These are phyloP conservation scores for Giardia duodenalis DNA, from an alignment of 208 protist species.

Conservation along the genomic window DNA sequence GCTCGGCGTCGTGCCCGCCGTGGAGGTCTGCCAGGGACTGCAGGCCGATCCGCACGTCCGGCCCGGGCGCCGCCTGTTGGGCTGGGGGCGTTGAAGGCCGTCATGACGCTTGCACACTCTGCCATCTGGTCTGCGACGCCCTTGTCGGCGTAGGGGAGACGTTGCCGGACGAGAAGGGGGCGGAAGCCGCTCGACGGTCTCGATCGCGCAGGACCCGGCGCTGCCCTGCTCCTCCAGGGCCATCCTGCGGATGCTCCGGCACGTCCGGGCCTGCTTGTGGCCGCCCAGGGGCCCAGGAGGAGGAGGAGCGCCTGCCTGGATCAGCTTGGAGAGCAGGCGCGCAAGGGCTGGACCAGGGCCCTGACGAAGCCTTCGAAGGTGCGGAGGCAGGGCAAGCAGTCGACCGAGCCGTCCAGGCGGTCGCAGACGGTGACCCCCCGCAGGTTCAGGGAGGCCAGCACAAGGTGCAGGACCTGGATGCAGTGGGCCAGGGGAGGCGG, in stretches of 20 bases:
- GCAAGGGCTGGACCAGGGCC: background rate
- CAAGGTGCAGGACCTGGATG: background rate
- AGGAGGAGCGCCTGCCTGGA: background rate
- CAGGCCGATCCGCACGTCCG: background rate
- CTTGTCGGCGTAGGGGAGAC: background rate
- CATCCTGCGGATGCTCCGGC: background rate
- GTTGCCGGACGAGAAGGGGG: background rate
- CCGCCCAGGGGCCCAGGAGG: background rate
- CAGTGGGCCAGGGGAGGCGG: background rate
- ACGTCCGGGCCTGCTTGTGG: background rate
- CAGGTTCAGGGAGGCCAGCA: background rate
- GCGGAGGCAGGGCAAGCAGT: background rate
- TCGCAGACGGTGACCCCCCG: background rate
- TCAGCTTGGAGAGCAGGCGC: background rate
- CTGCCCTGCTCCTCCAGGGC: background rate
- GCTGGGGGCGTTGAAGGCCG: background rate
- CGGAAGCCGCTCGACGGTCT: conserved; percentile 1
- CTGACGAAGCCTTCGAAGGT: background rate
- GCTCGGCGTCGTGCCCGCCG: background rate
- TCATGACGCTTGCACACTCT: background rate
- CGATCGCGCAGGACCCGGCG: background rate
- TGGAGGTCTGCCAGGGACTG: background rate
- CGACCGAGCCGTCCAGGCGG: background rate
- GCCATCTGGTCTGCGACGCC: background rate
- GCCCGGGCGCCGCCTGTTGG: background rate